Percentiles rank a stretch among this genome's conserved stretches.
phyloP scores from a whole-genome alignment of 1,139 yeast species.

The Magnusiomyces ingens region DNA sequence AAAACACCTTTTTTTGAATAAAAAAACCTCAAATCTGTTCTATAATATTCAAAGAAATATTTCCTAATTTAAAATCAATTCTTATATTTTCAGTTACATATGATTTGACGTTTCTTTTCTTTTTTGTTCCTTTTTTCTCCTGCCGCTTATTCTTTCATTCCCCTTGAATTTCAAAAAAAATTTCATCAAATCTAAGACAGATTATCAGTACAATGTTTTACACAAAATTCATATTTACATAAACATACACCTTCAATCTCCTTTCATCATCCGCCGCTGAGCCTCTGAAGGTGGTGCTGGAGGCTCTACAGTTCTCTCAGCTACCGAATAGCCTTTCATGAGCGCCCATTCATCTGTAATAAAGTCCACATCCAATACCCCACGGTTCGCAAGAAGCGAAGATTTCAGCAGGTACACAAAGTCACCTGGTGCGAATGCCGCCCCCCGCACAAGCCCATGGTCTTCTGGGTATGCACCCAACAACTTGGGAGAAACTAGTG shows the following conservation, averaged over 20 bases:
- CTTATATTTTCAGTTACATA: no score
- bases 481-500: slow-evolving; percentile 39
- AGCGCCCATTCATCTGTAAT: slow-evolving; percentile 18
- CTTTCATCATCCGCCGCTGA: neutral
- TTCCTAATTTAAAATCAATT: no score
- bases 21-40: no score
- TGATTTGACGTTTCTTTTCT: neutral
- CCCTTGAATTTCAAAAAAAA: neutral
- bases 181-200: neutral
- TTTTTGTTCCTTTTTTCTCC: neutral
- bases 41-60: no score
- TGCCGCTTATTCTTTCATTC: neutral
- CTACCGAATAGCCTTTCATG: neutral
- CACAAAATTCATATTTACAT: neutral
- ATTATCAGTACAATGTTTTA: neutral
- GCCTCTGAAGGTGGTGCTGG: neutral
- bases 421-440: slow-evolving; percentile 21
- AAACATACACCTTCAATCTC: neutral
- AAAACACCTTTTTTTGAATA: no score
- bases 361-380: slow-evolving; percentile 16
- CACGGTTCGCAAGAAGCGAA: slow-evolving; percentile 19
- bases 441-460: slow-evolving; percentile 22
- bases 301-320: neutral
- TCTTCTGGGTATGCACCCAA: slow-evolving; percentile 23
- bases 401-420: slow-evolving; percentile 25